These are phyloP conservation scores for Deuterostichococcus epilithicus DNA, from an alignment of 139 green algal species.

Conservation along the genomic window DNA sequence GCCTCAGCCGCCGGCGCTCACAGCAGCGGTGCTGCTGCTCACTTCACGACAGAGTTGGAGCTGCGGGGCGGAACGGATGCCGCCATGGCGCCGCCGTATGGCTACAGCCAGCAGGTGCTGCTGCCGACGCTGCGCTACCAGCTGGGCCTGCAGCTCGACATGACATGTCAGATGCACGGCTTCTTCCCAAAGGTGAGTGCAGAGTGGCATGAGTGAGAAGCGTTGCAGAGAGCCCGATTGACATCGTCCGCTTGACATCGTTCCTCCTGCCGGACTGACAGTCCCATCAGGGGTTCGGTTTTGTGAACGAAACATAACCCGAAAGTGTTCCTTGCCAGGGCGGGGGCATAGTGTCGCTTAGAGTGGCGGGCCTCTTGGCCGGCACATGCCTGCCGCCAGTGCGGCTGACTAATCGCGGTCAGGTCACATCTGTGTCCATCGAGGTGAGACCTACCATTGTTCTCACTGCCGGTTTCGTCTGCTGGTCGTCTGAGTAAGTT, in stretches of 20 bases:
- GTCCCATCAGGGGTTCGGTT: neutral
- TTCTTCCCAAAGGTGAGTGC: slow-evolving; percentile 59
- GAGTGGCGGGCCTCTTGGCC: slow-evolving; percentile 24
- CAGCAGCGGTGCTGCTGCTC: too few species aligned
- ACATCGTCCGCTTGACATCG: too few species aligned
- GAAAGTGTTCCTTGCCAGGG: slow-evolving; percentile 36
- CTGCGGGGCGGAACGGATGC: slow-evolving; percentile 78
- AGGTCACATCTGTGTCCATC: slow-evolving; percentile 30
- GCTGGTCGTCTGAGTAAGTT: slow-evolving; percentile 33
- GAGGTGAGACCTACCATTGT: too few species aligned
- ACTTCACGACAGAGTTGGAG: slow-evolving; percentile 24
- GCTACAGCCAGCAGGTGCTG: slow-evolving; percentile 72
- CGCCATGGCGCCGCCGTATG: slow-evolving; percentile 62
- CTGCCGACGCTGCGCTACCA: slow-evolving; percentile 48
- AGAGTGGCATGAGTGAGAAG: neutral
- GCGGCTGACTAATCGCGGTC: slow-evolving; percentile 39
- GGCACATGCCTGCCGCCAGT: slow-evolving; percentile 47
- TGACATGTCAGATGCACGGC: slow-evolving; percentile 50
- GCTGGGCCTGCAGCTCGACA: slow-evolving; percentile 32
- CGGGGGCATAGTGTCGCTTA: slow-evolving; percentile 44
- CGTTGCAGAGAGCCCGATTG: neutral
- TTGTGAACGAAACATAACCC: too few species aligned
- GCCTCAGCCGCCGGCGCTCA: too few species aligned
- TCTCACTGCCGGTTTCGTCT: slow-evolving; percentile 43
- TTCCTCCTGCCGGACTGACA: too few species aligned